phyloP scores from a whole-genome alignment of 106 monocot genomes.

The Dioscorea zingiberensis region DNA sequence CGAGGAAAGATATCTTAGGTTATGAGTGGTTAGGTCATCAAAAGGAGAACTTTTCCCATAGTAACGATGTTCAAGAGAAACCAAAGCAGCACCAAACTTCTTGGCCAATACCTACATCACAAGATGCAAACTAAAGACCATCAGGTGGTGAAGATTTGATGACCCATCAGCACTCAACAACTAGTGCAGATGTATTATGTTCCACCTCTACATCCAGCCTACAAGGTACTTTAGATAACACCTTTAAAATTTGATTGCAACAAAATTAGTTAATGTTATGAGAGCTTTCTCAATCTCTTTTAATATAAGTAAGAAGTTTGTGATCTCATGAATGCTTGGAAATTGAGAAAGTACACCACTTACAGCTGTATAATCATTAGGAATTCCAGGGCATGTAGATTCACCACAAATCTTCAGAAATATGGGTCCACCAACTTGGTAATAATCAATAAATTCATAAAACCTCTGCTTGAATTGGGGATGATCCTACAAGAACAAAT shows the following conservation, averaged over 20 bases:
- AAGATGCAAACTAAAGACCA: not conserved
- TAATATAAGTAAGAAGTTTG: too few relatives aligned
- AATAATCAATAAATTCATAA: conserved; percentile 82
- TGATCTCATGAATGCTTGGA: too few relatives aligned
- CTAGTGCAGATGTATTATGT: too few relatives aligned
- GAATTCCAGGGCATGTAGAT: conserved; percentile 74
- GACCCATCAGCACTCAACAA: too few relatives aligned
- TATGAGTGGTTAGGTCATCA: conserved; percentile 49
- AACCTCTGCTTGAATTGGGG: conserved; percentile 74
- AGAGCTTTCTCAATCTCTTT: too few relatives aligned
- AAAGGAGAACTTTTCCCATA: conserved; percentile 97
- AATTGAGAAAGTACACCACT: conserved; percentile 15
- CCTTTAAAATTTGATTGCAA: too few relatives aligned
- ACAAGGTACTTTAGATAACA: too few relatives aligned
- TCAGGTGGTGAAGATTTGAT: too few relatives aligned
- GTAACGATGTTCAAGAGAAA: conserved; percentile 94
- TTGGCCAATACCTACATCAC: conserved; percentile 75
- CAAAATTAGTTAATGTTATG: too few relatives aligned
- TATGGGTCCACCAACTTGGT: conserved; percentile 58
- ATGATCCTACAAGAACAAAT: conserved; percentile 54
- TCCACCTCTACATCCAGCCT: too few relatives aligned
- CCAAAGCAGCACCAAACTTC: conserved; percentile 89
- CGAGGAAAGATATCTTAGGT: conserved; percentile 82
- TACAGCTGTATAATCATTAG: conserved; percentile 78
- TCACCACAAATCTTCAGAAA: conserved; percentile 93